These are phyloP conservation scores for Arabidopsis lyrata DNA, from an alignment of 441 rosid species.

Conservation along the genomic window DNA sequence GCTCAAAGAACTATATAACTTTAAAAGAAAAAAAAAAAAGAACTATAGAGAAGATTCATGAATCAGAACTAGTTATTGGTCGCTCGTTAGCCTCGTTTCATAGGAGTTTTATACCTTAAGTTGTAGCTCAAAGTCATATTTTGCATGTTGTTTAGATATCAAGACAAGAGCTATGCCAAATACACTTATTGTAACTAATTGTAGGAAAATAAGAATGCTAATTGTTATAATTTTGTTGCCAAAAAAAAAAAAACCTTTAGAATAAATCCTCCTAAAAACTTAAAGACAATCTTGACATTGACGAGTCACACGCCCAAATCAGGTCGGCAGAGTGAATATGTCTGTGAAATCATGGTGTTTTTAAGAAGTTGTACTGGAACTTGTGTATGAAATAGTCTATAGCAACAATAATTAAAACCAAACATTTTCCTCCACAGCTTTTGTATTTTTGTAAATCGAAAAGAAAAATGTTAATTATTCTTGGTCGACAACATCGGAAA, in stretches of 20 bases:
- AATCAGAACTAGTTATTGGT: conserved; percentile 13
- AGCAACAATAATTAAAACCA: background rate
- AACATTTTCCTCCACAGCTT: conserved; percentile 16
- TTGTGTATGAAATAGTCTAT: background rate
- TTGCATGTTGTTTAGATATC: background rate
- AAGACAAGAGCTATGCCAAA: too few species aligned
- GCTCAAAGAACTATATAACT: background rate
- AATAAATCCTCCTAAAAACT: too few species aligned
- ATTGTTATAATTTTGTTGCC: too few species aligned
- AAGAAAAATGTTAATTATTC: background rate
- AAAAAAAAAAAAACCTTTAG: too few species aligned
- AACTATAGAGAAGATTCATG: conserved; percentile 18
- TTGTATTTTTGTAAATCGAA: background rate
- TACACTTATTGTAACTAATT: too few species aligned
- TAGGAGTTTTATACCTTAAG: background rate
- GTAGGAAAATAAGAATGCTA: too few species aligned
- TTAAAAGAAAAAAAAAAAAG: too few species aligned
- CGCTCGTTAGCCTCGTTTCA: conserved; percentile 12
- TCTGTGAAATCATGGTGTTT: background rate
- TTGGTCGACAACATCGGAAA: background rate
- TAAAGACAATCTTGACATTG: background rate
- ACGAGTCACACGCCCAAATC: background rate
- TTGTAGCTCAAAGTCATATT: background rate
- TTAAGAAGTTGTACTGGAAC: background rate
- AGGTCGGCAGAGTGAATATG: conserved; percentile 10